Evolutionary conservation across 106 monocot genomes (phyloP), one percentile per base, ranked within the genome.

Genomic region (Dioscorea zingiberensis): DNA sequence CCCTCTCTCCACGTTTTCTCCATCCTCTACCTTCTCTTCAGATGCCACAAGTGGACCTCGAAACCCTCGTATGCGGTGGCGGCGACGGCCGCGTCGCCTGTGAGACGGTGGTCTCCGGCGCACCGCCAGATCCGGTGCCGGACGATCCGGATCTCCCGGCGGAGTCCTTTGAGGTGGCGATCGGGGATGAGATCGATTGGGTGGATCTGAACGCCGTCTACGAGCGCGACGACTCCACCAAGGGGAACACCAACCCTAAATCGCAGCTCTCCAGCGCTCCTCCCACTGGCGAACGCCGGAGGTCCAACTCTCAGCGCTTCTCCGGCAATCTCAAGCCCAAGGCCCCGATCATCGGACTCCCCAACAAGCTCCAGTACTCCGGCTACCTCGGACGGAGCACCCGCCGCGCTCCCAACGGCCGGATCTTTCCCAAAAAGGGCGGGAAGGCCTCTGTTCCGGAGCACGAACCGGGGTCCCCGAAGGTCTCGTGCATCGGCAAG

Each of bases 401-500:
- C 7, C 73, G 84, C 19, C 62, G 70, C 17, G 29, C 62, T 16
- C 64, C 77, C 48, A 48, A 59, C n/a, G 27, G 27, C 15, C 44
- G 59, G 49, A 71, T 81, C 60, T 82, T 82, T 56, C 84, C 79
- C n/a, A 77, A 81, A 28, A 78, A 71, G 66, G 55, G 44, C 2
- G 58, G 68, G 12, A 65, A 47, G 58, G 15, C 56, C 44, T 69
- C 63, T 15, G 67, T 48, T 12, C 54, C 67, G 17, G 64, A 26
- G 62, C 67, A 48, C 23, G 82, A 90, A 32, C 89, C 89, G 27
- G 74, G 62, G 2, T 90, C 90, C 19, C 90, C 90, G 0, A 85
- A 90, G 71, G 90, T 90, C 1, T 90, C 90, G 48, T 90, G 85
- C 46, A 72, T 90, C 54, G 90, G 85, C 12, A 85, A 83, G 49